Percentiles rank a stretch among this genome's conserved stretches.
These are phyloP conservation scores for Arctium minus DNA, from an alignment of 129 eudicot species.

Conservation along the genomic window DNA sequence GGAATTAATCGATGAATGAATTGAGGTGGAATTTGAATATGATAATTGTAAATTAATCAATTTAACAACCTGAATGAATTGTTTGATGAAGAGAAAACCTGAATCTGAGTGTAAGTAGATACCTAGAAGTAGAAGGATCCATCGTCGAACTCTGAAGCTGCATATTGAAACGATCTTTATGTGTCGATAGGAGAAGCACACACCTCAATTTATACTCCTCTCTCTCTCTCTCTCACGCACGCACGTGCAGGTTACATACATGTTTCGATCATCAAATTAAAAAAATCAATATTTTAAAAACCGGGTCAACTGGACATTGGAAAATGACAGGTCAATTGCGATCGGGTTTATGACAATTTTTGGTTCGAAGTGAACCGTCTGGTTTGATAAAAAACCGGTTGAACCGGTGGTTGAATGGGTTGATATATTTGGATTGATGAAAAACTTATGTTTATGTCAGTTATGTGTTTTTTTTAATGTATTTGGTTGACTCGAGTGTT, in stretches of 20 bases:
- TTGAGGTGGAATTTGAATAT: neutral
- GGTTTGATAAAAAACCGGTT: too few relatives aligned
- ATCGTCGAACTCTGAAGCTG: neutral
- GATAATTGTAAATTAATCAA: neutral
- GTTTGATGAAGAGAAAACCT: neutral
- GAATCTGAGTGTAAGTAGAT: constrained; percentile 20
- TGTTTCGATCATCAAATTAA: neutral
- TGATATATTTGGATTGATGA: too few relatives aligned
- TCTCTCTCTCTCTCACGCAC: constrained; percentile 9
- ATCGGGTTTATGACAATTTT: too few relatives aligned
- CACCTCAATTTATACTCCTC: neutral
- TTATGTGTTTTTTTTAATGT: too few relatives aligned
- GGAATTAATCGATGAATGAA: constrained; percentile 3
- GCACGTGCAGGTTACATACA: neutral
- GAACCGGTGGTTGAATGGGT: too few relatives aligned
- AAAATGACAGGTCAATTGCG: too few relatives aligned
- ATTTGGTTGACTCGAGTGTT: too few relatives aligned
- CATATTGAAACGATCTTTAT: neutral
- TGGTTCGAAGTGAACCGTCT: too few relatives aligned
- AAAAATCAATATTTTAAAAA: too few relatives aligned
- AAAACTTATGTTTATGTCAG: too few relatives aligned
- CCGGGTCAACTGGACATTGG: too few relatives aligned
- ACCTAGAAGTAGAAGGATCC: constrained; percentile 24
- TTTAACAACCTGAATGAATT: neutral
- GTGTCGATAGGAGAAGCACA: constrained; percentile 11